Evolutionary conservation across 495 filamentous ascomycete genomes (phyloP), one percentile per base, ranked within the genome.

Genomic region (Beverwykella pulmonaria): DNA sequence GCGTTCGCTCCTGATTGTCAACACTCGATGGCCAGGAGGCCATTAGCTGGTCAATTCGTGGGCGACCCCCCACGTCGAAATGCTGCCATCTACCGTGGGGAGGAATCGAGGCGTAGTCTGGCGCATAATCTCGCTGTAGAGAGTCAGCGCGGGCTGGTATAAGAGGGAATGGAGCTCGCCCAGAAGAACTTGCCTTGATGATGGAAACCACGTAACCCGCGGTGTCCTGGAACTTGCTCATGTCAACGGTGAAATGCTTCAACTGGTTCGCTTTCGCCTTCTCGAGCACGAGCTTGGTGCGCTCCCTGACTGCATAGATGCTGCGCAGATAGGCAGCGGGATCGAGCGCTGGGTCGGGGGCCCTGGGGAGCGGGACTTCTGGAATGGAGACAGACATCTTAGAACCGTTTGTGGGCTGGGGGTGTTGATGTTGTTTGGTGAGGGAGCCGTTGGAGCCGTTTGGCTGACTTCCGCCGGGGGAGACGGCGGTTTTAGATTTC

Each of bases 121-220:
- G 88, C 53, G 89, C 91, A 77, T 89, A 93, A 75, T 97, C 93
- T 79, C 93, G 82, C 93, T 97, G 54, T 44, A 34, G 56, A 30
- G 47, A 53, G 59, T 73, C 70, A 53, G 73, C 72, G 30, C 67
- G 67, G 22, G n/a, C 26, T 32, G 3, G 6, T 29, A 0, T n/a
- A n/a, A 39, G 47, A 59, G 36, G 17, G 1, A 41, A 48, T 44
- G 8, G 7, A 3, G 46, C n/a, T 30, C 4, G 30, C 14, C 2
- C 10, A 15, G 26, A 50, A 53, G 66, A 53, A 30, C 76, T 57
- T 75, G 92, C 94, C 90, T 97, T 98, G 80, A 98, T 97, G 62
- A 98, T 96, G 19, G 91, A 90, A 27, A 95, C 89, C 9, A 98
- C 89, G 75, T 96, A 98, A n/a, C 83, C 86, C 2, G 92, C 92